A percentile compares a stretch with the other conserved stretches of the same genome.
Conservation (phyloP, 2,329 filamentous ascomycete genomes). For the Phyllosticta citriasiana region DNA sequence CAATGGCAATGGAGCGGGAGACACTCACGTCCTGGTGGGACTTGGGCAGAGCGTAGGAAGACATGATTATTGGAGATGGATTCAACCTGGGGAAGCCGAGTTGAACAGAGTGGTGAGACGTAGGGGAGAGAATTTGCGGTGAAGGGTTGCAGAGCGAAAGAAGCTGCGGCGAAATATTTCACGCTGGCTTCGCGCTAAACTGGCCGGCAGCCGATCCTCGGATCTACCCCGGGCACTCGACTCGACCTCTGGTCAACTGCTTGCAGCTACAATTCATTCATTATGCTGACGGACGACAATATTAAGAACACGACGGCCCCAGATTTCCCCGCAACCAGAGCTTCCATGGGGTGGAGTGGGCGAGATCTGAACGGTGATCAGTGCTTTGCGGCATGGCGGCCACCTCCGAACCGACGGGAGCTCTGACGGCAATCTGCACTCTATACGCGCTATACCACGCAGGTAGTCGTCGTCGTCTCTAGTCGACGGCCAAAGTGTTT, state of each 20-base stretch:
- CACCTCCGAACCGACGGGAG: not conserved
- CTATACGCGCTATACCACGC: not conserved
- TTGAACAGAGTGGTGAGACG: not conserved
- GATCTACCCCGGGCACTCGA: not conserved
- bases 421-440: not conserved
- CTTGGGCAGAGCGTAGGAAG: conserved; percentile 53
- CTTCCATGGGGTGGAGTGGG: not conserved
- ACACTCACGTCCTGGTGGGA: conserved; percentile 54
- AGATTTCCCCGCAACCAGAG: not conserved
- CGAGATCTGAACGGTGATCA: not conserved
- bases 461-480: not conserved
- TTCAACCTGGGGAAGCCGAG: not conserved
- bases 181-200: conserved; percentile 4
- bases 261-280: not conserved
- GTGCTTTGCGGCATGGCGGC: not conserved
- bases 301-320: not conserved
- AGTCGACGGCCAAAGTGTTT: not conserved
- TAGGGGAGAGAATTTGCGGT: not conserved
- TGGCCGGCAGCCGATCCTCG: not conserved
- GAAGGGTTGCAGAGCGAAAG: not conserved
- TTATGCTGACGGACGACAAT: not conserved
- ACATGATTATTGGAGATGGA: conserved; percentile 18
- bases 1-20: conserved; percentile 13
- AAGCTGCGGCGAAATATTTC: conserved; percentile 4
- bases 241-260: not conserved